phyloP scores from a whole-genome alignment of 345 rosid species.

The Acer campestre region DNA sequence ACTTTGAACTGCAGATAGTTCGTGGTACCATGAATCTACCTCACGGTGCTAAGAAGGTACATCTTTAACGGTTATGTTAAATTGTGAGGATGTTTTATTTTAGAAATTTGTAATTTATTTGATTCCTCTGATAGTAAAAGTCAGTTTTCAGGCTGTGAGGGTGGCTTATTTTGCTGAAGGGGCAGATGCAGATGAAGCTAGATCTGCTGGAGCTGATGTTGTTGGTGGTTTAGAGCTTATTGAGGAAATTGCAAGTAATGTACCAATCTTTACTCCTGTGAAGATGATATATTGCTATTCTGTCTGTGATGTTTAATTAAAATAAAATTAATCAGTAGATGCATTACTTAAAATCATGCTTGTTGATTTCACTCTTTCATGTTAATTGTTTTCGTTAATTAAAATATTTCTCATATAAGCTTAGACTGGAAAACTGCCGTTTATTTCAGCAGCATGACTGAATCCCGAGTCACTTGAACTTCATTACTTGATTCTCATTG shows the following conservation, averaged over 20 bases:
- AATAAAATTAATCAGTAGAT: neutral
- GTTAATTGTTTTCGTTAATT: neutral
- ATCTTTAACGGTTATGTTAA: conserved; percentile 11
- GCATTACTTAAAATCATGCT: neutral
- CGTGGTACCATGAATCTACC: conserved; percentile 91
- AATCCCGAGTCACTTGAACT: neutral
- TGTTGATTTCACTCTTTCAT: neutral
- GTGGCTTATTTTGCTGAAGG: conserved; percentile 95
- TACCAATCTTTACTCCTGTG: conserved; percentile 4
- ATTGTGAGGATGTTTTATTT: neutral
- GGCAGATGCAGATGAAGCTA: conserved; percentile 92
- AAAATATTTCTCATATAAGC: neutral
- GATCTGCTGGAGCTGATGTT: conserved; percentile 94
- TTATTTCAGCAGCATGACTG: neutral
- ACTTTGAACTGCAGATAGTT: conserved; percentile 65
- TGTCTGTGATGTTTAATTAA: neutral
- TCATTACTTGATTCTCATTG: neutral
- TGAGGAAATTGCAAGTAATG: conserved; percentile 76
- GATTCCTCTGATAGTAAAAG: neutral
- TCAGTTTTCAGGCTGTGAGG: conserved; percentile 68
- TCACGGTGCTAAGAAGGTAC: conserved; percentile 86
- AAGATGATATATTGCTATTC: neutral
- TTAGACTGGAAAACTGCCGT: neutral
- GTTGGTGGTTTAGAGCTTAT: conserved; percentile 90
- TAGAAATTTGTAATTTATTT: neutral